Evolutionary conservation across 495 filamentous ascomycete genomes (phyloP).

Genomic region (Clavariopsis aquatica): DNA sequence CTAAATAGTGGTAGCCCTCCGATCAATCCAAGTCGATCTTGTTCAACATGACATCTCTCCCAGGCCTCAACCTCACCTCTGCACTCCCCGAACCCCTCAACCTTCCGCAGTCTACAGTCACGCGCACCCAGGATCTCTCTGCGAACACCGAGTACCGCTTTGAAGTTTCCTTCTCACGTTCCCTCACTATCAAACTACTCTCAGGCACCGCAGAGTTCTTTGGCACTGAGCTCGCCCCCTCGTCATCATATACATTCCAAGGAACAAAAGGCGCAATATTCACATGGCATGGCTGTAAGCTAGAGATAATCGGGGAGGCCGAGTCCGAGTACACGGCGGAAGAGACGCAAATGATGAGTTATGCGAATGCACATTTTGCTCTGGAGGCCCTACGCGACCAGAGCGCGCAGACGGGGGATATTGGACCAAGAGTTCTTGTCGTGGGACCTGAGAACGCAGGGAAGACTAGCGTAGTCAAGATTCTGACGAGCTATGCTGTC

Average conservation of each 20-base stretch:
- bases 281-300: conserved; percentile 83
- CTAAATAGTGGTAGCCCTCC: too few relatives aligned
- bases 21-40: not conserved
- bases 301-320: conserved; percentile 71
- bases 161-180: conserved; percentile 67
- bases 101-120: not conserved
- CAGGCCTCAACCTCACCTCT: conserved; percentile 34
- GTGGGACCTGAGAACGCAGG: conserved; percentile 79
- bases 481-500: conserved; percentile 78
- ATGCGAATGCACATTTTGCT: conserved; percentile 84
- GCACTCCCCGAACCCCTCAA: conserved; percentile 8
- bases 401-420: conserved; percentile 39
- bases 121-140: conserved; percentile 40
- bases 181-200: conserved; percentile 57
- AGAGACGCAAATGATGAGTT: conserved; percentile 80
- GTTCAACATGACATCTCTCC: conserved; percentile 29
- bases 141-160: conserved; percentile 84
- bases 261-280: conserved; percentile 84
- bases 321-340: conserved; percentile 76
- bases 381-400: conserved; percentile 67
- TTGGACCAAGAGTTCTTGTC: conserved; percentile 78
- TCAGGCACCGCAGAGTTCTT: conserved; percentile 90
- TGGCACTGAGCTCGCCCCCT: conserved; percentile 87
- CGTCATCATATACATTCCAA: conserved; percentile 71
- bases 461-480: conserved; percentile 82